Conservation (phyloP, 345 rosid species). For the Syzygium aqueum region DNA sequence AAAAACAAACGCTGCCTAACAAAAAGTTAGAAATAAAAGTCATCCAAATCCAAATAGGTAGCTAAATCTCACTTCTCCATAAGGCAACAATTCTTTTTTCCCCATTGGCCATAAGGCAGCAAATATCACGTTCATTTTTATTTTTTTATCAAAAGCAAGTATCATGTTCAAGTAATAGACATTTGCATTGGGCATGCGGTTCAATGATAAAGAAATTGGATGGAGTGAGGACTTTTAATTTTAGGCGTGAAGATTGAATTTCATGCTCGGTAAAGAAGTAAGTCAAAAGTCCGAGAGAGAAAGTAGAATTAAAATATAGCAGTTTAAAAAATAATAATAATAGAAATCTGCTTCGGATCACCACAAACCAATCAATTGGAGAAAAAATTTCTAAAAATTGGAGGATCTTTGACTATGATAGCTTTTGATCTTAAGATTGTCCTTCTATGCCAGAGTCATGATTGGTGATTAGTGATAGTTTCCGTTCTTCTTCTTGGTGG, state of each 20-base stretch:
- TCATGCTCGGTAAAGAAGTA: accelerated
- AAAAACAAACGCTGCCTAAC: neutral
- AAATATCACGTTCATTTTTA: neutral
- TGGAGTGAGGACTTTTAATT: neutral
- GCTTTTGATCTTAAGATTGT: neutral
- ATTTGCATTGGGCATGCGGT: neutral
- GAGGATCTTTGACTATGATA: neutral
- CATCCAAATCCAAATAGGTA: neutral
- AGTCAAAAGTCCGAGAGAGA: accelerated
- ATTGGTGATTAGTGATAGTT: neutral
- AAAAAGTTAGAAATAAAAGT: neutral
- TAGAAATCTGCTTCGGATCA: neutral
- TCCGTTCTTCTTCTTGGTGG: neutral
- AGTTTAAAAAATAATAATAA: neutral
- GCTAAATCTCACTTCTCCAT: neutral
- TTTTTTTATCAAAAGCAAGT: neutral
- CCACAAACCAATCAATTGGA: neutral
- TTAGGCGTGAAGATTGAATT: accelerated
- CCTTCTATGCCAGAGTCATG: neutral
- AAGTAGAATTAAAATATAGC: accelerated
- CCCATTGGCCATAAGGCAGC: neutral
- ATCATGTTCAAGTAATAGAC: neutral
- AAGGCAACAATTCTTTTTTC: neutral
- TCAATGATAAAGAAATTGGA: neutral
- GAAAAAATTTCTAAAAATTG: neutral